phyloP scores from a whole-genome alignment of 305 asterid genomes.

The Fraxinus baroniana region DNA sequence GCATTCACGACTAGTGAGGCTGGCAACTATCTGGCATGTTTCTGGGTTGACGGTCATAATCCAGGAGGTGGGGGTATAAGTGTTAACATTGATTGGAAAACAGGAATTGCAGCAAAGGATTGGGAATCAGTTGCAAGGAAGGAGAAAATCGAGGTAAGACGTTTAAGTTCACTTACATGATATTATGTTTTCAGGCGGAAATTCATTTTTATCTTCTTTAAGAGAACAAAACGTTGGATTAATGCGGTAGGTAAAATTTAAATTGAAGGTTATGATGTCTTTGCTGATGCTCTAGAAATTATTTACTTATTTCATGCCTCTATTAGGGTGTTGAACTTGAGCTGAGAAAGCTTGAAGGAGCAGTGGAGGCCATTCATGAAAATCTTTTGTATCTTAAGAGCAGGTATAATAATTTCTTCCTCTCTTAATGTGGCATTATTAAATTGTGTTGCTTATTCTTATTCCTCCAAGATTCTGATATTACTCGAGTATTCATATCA shows the following conservation, averaged over 20 bases:
- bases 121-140: conserved; percentile 97
- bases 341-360: conserved; percentile 91
- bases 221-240: neutral
- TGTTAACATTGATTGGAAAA: conserved; percentile 85
- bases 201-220: neutral
- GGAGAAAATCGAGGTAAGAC: conserved; percentile 84
- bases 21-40: conserved; percentile 88
- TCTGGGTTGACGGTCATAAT: conserved; percentile 61
- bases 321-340: conserved; percentile 91
- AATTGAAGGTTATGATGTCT: conserved; percentile 8
- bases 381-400: conserved; percentile 68
- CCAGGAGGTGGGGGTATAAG: conserved; percentile 57
- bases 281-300: conserved; percentile 21
- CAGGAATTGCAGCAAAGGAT: conserved; percentile 95
- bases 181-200: neutral
- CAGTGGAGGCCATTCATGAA: conserved; percentile 85
- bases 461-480: neutral
- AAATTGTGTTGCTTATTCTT: neutral
- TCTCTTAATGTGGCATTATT: neutral
- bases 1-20: conserved; percentile 87
- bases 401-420: conserved; percentile 44
- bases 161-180: conserved; percentile 7
- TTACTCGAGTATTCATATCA: neutral
- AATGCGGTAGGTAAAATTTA: neutral
- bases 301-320: conserved; percentile 23